Conservation (phyloP, 345 rosid species). For the Lepidium aucheri region DNA sequence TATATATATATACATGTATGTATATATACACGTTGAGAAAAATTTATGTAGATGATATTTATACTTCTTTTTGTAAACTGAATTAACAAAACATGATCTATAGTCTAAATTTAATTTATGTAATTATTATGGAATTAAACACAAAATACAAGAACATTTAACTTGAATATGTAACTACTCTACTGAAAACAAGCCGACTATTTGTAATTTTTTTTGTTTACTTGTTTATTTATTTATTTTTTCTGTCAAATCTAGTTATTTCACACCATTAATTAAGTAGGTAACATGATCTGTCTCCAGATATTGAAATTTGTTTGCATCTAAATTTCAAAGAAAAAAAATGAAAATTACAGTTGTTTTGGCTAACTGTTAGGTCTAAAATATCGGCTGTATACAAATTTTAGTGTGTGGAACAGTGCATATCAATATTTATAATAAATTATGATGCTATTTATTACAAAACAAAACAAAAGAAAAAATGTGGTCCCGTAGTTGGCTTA, state of each 20-base stretch:
- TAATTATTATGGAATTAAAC: no score
- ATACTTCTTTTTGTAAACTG: no score
- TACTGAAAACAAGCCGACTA: no score
- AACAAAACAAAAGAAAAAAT: not conserved
- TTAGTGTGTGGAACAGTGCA: constrained; percentile 8
- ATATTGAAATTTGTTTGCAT: constrained; percentile 3
- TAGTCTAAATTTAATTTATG: no score
- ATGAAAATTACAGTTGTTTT: not conserved
- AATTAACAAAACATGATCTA: no score
- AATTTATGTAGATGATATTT: no score
- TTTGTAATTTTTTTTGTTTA: no score
- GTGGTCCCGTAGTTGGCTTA: constrained; percentile 17
- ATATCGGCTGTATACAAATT: constrained; percentile 15
- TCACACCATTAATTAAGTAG: not conserved
- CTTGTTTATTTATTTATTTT: not conserved
- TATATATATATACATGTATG: no score
- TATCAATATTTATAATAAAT: not conserved
- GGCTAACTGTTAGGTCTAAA: not conserved
- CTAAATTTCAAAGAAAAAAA: not conserved
- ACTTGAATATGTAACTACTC: no score
- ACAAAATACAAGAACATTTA: no score
- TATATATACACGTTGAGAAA: no score
- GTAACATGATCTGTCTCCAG: not conserved
- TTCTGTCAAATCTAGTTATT: not conserved
- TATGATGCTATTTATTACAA: not conserved